Conservation (phyloP, 2,329 filamentous ascomycete species). For the Exserohilum rostratum region DNA sequence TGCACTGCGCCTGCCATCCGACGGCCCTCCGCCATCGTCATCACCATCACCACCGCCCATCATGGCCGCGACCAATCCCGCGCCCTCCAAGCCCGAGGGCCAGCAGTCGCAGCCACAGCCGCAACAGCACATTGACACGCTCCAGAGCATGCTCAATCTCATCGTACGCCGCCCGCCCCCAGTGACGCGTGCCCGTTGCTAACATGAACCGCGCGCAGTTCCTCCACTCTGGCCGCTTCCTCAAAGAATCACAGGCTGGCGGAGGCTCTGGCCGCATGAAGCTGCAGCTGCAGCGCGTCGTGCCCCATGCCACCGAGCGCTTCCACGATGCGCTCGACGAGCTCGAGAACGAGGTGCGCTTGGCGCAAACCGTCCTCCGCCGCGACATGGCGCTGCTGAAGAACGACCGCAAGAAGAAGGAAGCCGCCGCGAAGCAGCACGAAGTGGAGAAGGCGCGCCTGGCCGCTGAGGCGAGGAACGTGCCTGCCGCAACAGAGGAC, state of each 20-base stretch:
- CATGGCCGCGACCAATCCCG: slow-evolving; percentile 24
- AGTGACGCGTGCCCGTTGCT: slow-evolving; percentile 11
- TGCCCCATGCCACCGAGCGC: slow-evolving; percentile 50
- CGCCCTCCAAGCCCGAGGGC: slow-evolving; percentile 7
- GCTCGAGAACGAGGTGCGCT: slow-evolving; percentile 54
- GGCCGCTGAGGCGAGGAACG: slow-evolving; percentile 35
- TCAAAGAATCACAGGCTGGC: slow-evolving; percentile 49
- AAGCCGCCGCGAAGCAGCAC: slow-evolving; percentile 41
- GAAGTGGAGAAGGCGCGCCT: slow-evolving; percentile 41
- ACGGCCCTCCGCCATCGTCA: slow-evolving; percentile 9
- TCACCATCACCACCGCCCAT: background rate
- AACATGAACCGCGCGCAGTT: slow-evolving; percentile 42
- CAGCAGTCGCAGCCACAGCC: slow-evolving; percentile 12
- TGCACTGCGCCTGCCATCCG: slow-evolving; percentile 7
- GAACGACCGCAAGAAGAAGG: slow-evolving; percentile 44
- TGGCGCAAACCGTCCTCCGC: slow-evolving; percentile 43
- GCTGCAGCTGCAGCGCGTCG: slow-evolving; percentile 44
- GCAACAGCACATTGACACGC: slow-evolving; percentile 48
- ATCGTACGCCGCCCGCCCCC: slow-evolving; percentile 45
- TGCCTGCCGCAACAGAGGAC: slow-evolving; percentile 11
- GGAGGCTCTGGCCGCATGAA: slow-evolving; percentile 38
- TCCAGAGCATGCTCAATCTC: slow-evolving; percentile 56
- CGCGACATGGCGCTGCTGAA: slow-evolving; percentile 47
- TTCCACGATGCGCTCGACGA: slow-evolving; percentile 61
- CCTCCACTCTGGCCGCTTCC: slow-evolving; percentile 52